These are phyloP conservation scores for Samsoniella hepiali DNA, from an alignment of 2,329 filamentous ascomycete species.

Conservation along the genomic window DNA sequence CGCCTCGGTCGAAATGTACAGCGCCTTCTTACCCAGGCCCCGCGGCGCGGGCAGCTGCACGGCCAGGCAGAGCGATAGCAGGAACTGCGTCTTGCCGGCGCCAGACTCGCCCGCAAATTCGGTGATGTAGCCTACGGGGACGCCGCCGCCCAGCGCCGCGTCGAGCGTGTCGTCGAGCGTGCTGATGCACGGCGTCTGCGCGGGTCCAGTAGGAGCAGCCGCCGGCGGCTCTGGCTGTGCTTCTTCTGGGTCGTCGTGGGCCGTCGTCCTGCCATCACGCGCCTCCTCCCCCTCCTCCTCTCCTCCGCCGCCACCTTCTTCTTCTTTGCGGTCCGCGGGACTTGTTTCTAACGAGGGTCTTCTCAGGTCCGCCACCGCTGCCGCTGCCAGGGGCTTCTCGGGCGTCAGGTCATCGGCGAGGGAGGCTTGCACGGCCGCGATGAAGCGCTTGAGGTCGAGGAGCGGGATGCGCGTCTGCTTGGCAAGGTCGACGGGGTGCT, in stretches of 20 bases:
- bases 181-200: constrained; percentile 57
- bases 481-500: constrained; percentile 78
- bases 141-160: constrained; percentile 66
- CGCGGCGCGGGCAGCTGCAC: constrained; percentile 74
- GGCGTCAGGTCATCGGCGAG: constrained; percentile 59
- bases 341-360: background rate
- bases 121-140: constrained; percentile 76
- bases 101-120: constrained; percentile 93
- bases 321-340: background rate
- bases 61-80: constrained; percentile 78
- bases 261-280: background rate
- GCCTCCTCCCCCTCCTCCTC: background rate
- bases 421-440: constrained; percentile 61
- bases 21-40: constrained; percentile 68
- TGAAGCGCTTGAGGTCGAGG: constrained; percentile 73
- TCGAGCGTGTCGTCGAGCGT: constrained; percentile 77
- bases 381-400: constrained; percentile 10
- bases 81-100: constrained; percentile 90
- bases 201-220: background rate
- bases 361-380: background rate
- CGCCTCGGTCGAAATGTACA: constrained; percentile 94
- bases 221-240: background rate
- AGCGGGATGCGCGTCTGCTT: constrained; percentile 81
- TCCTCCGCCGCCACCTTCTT: background rate
- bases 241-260: too few relatives aligned